Percentiles rank a stretch among this genome's conserved stretches.
Evolutionary conservation across 345 rosid genomes (phyloP).

Genomic region (Geranium brycei): DNA sequence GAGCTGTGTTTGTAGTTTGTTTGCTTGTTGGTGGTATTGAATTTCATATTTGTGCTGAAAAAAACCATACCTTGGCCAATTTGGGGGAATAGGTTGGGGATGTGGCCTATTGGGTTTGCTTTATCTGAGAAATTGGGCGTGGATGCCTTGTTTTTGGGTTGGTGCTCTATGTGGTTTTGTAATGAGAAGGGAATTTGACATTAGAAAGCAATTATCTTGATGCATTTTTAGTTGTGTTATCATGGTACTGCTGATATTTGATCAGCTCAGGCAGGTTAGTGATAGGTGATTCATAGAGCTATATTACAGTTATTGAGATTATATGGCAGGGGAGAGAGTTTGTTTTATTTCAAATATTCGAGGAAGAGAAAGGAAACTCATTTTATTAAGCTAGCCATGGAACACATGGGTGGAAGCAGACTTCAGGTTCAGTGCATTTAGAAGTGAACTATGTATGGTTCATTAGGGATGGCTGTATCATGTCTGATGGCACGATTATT

Average conservation of each 20-base stretch:
- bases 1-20: background rate
- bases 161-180: background rate
- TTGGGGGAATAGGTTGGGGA: background rate
- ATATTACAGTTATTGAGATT: background rate
- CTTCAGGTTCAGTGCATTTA: too few species aligned
- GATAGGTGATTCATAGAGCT: too few species aligned
- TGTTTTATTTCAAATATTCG: background rate
- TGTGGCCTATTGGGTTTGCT: background rate
- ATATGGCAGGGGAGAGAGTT: background rate
- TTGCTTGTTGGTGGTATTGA: background rate
- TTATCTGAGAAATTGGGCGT: background rate
- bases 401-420: background rate
- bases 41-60: too few species aligned
- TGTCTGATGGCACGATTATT: background rate
- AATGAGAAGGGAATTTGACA: background rate
- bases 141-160: background rate
- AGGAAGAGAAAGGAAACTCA: background rate
- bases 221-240: background rate
- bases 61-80: background rate
- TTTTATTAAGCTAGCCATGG: background rate
- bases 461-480: background rate
- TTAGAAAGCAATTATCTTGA: background rate
- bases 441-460: too few species aligned
- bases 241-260: too few species aligned
- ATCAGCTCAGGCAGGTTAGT: too few species aligned